Base-by-base conservation (phyloP, 2,329 filamentous ascomycete genomes). In the Cercospora sojina region DNA sequence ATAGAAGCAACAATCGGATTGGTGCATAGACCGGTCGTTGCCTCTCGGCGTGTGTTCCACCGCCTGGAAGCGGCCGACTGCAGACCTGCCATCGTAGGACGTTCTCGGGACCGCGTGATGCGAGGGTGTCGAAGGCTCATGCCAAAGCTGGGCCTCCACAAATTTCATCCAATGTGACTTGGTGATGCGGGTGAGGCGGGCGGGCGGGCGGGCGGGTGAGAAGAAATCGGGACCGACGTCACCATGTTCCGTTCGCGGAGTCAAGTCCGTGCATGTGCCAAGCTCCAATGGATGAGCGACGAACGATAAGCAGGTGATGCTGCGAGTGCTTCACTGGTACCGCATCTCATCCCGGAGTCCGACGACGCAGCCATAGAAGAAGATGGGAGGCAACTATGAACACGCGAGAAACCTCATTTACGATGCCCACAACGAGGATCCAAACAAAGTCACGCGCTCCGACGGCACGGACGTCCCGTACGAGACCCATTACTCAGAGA, bases 401-500 rank as follows among this genome's bases (percentile, higher is more conserved):
- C 72, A 74, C 49, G 70, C 90, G 27, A 81, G 93, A 47, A 77
- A 82, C 41, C 83, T 88, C 71, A 93, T 96, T 74, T 91, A 95
- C 80, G 84, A 85, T 63, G 91, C 90, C 0, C 90, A 92, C 79
- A 80, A 86, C 64, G 79, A 85, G 70, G 90, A 93, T 77, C 90
- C 90, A 3, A 90, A 82, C 74, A 84, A 82, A 66, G 78, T 82
- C 59, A 82, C 80, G 16, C 76, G 81, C 29, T 74, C 81, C 64
- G 79, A 83, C 62, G 79, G 77, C 67, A 75, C 78, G 35, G 73
- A 79, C 61, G 73, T 88, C 1, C 90, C 91, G 0, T 93, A 92
- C 79, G 92, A 96, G 79, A 87, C 94, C 1, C 88, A 92, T 80
- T 96, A 96, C 77, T 91, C 92, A 6, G 84, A 85, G 59, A 88